Conservation (phyloP, 2,329 filamentous ascomycete genomes). For the Hypocrella siamensis region DNA sequence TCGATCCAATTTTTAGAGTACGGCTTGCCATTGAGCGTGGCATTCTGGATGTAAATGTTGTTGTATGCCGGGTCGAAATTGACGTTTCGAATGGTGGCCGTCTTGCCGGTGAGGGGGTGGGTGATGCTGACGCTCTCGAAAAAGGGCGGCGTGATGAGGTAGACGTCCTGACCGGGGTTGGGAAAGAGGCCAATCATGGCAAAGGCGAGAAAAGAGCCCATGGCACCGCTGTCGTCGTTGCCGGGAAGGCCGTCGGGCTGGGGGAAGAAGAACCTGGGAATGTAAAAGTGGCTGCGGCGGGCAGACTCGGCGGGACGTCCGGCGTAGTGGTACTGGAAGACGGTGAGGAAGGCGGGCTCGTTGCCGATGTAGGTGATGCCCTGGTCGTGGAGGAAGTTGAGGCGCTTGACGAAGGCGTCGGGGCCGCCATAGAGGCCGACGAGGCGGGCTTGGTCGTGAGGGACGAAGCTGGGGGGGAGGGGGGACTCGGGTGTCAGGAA, state of each 20-base stretch:
- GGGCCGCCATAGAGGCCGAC: slow-evolving; percentile 46
- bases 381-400: slow-evolving; percentile 48
- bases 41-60: slow-evolving; percentile 49
- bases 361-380: slow-evolving; percentile 53
- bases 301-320: slow-evolving; percentile 43
- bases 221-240: slow-evolving; percentile 56
- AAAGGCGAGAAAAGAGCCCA: slow-evolving; percentile 51
- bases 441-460: slow-evolving; percentile 36
- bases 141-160: slow-evolving; percentile 55
- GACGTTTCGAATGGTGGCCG: slow-evolving; percentile 40
- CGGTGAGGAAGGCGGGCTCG: slow-evolving; percentile 41
- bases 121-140: slow-evolving; percentile 45
- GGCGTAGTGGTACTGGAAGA: slow-evolving; percentile 56
- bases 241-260: slow-evolving; percentile 46
- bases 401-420: slow-evolving; percentile 36
- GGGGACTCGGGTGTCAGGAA: neutral
- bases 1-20: slow-evolving; percentile 53
- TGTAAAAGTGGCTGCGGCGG: slow-evolving; percentile 44
- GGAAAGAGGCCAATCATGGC: slow-evolving; percentile 58
- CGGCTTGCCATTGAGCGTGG: slow-evolving; percentile 40
- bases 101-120: slow-evolving; percentile 40
- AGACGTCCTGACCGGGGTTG: slow-evolving; percentile 52
- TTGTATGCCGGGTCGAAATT: slow-evolving; percentile 45
- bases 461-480: slow-evolving; percentile 25
- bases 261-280: slow-evolving; percentile 46